These are phyloP conservation scores for Chlorella ohadii DNA, from an alignment of 139 green algal species.

Conservation along the genomic window DNA sequence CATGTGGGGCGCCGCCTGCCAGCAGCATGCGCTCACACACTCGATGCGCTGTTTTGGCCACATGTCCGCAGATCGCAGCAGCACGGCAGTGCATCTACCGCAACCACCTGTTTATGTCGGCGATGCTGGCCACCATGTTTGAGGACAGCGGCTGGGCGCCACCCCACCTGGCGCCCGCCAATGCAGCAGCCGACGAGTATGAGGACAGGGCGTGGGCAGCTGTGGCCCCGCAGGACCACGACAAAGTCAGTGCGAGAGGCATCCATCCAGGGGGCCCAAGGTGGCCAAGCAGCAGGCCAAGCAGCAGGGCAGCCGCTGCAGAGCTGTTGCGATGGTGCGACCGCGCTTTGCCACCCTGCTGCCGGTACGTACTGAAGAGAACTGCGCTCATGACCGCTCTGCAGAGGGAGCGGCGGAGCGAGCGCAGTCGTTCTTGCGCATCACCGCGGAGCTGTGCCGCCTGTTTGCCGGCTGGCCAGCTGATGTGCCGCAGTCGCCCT, in stretches of 20 bases:
- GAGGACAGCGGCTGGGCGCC: background rate
- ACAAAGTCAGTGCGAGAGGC: slow-evolving; percentile 49
- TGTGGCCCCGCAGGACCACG: slow-evolving; percentile 42
- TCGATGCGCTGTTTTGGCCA: too few species aligned
- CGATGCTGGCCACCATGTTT: slow-evolving; percentile 41
- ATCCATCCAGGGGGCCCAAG: too few species aligned
- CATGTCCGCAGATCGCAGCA: slow-evolving; percentile 27
- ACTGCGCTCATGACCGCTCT: slow-evolving; percentile 89
- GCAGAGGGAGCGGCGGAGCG: slow-evolving; percentile 82
- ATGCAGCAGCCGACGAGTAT: slow-evolving; percentile 30
- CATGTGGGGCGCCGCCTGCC: too few species aligned
- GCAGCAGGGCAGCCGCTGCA: too few species aligned
- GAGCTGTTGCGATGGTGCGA: too few species aligned
- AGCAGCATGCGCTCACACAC: background rate
- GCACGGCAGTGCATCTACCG: slow-evolving; percentile 48
- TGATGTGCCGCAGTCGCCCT: background rate
- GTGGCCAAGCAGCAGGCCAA: too few species aligned
- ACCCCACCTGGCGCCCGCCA: slow-evolving; percentile 33
- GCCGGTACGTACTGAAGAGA: slow-evolving; percentile 93
- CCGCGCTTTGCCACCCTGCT: too few species aligned
- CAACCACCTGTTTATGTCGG: slow-evolving; percentile 78
- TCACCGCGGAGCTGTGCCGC: slow-evolving; percentile 49
- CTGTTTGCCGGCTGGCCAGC: slow-evolving; percentile 51
- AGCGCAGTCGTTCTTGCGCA: slow-evolving; percentile 74
- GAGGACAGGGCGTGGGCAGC: background rate